Conservation (phyloP, 352 stramenopile species). For the Phytophthora kernoviae region DNA sequence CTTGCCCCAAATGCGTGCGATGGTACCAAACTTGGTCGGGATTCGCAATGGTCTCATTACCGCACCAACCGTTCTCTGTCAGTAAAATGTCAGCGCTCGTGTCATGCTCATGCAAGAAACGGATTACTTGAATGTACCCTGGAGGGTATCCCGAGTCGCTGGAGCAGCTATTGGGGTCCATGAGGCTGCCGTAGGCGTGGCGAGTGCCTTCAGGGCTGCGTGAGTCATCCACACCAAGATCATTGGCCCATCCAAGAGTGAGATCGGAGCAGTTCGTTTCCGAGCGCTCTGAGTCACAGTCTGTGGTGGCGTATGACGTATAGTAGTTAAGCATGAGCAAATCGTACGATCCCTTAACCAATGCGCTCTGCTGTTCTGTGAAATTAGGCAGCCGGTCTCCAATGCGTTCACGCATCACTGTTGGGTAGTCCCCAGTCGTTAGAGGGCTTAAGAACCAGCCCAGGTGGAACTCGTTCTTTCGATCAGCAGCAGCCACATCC, state of each 20-base stretch:
- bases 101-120: constrained; percentile 56
- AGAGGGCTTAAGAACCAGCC: constrained; percentile 93
- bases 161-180: constrained; percentile 31
- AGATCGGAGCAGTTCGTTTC: constrained; percentile 40
- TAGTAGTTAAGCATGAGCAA: constrained; percentile 97
- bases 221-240: constrained; percentile 49
- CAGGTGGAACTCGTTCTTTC: constrained; percentile 89
- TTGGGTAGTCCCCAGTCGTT: constrained; percentile 90
- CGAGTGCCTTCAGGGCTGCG: constrained; percentile 30
- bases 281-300: constrained; percentile 45
- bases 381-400: constrained; percentile 87
- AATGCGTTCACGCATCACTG: constrained; percentile 86
- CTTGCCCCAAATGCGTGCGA: constrained; percentile 53
- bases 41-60: constrained; percentile 60
- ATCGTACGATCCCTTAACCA: constrained; percentile 84
- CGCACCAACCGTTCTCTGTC: constrained; percentile 74
- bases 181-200: constrained; percentile 37
- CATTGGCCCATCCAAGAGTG: constrained; percentile 42
- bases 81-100: constrained; percentile 46
- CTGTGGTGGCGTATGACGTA: constrained; percentile 48
- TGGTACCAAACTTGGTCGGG: constrained; percentile 67
- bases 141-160: constrained; percentile 45
- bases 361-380: constrained; percentile 67
- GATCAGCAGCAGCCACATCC: constrained; percentile 67
- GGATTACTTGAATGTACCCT: constrained; percentile 58